Base-by-base conservation (phyloP, 768 basidiomycete species). In the Xerocomus potaroensis region DNA sequence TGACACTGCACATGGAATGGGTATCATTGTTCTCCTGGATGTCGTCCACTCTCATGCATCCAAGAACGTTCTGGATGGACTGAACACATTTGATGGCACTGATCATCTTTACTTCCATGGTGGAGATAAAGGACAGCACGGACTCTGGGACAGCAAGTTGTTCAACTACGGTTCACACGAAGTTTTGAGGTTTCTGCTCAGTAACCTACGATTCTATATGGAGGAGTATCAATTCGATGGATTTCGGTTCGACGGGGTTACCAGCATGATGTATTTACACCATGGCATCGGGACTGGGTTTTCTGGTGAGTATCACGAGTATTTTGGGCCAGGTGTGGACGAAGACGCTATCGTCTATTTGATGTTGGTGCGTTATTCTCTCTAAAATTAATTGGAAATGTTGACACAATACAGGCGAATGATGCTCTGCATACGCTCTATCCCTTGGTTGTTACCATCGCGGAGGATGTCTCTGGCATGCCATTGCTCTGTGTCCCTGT, bases 401-500 rank as follows among this genome's bases (percentile, higher is more conserved):
- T 48, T 53, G 22, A 66, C 41, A n/a, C 31, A 30, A 42, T 23
- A 15, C 31, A 97, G 94, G 95, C 95, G 24, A 99, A 99, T 64
- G 87, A 93, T 59, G 78, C 85, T 58, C 73, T 97, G 61, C 94
- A 94, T 63, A 55, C 74, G 11, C 71, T 95, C 35, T 94, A 84
- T 67, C 92, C 94, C 5, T 64, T 74, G 21, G 71, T 80, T 39
- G 84, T 94, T 59, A 94, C 92, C 21, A 97, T 99, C 54, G 96
- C 96, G 18, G 96, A 99, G 67, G 96, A 99, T 59, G 96, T 99
- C 24, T 97, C 94, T 15, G 96, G 96, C 15, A 99, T 99, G 96
- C 95, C 96, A 4, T 82, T 97, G 10, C 83, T 99, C 16, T 84
- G 95, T 58, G 71, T 80, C 10, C 82, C 92, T 3, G 84, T 87